Evolutionary conservation across 768 basidiomycete genomes (phyloP), one percentile per base, ranked within the genome.

Genomic region (Boletus tylopilopsis): DNA sequence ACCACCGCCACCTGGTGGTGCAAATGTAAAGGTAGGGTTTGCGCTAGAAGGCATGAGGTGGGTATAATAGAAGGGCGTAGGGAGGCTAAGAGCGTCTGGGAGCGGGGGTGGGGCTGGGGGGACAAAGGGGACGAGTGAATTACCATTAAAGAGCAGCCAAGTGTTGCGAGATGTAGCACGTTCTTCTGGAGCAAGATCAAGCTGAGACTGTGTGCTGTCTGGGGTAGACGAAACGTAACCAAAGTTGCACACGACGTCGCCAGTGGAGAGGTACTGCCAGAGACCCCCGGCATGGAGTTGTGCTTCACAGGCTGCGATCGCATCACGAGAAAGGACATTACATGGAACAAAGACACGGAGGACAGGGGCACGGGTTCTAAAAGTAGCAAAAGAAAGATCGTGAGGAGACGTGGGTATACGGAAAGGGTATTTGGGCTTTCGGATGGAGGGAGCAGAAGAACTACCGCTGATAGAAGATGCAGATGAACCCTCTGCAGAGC

Each of bases 211-310:
- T 18, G 61, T 68, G 16, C 64, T 60, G 5, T 67, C 50, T 11
- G 67, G 54, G 0, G 61, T 60, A 0, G 76, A 69, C 1, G 85
- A 86, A 15, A 92, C 73, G 58, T 82, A 90, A 6, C 90, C 90
- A 39, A 92, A 74, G 65, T 92, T 92, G 61, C 84, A 89, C 19
- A 92, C 75, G 32, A 90, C 67, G 57, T 92, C 90, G 1, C 90
- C 90, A 0, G 76, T 76, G 2, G 84, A 87, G n/a, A 92, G 73
- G 59, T 88, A 78, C 6, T 74, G 68, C 87, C 88, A 90, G 6
- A 92, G 74, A 0, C 80, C 85, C 1, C 79, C 75, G 1, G 76
- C 72, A n/a, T 79, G 68, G 5, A 92, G 74, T 61, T 90, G 86
- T 27, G 80, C 75, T 59, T 88, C 84, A 62, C 87, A 90, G 11